Base-by-base conservation (phyloP, 192 early-diverging fungal genomes). In the Coemansia sp. region DNA sequence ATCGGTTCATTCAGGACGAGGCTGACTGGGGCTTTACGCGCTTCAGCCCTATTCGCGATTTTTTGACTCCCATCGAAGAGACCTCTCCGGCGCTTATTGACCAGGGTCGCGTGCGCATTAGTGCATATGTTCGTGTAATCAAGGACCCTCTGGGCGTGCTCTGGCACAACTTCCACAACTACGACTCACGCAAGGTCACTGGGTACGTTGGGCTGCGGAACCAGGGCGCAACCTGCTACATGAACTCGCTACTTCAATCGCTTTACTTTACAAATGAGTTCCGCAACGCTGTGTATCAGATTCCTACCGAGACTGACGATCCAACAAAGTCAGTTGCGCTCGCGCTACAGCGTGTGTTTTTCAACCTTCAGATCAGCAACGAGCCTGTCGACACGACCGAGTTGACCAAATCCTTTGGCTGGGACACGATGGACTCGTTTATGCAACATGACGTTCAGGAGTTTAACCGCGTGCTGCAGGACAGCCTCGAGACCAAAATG, bases 381-480 rank as follows among this genome's bases (percentile, higher is more conserved):
- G 64, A 73, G 19, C 69, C 94, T 6, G 93, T 98, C 37, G 91
- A 85, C 27, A 99, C 97, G 2, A 93, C 84, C 3, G 97, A 98
- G 78, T 79, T 99, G 61, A 99, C 97, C 43, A 89, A 89, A 69
- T 95, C 93, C 0, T 99, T 99, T 86, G 97, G 97, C 23, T 99
- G 97, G 97, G 89, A 96, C 69, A 89, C 93, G 12, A 53, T 88
- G 34, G 97, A 98, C 34, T 87, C 92, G 19, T 99, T 97, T 61
- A 89, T 86, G 84, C 95, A 99, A 80, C 97, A 99, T 65, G 97
- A 99, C 75, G 91, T 98, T n/a, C 94, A 97, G 68, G 95, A 97
- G 71, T 95, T 99, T 64, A 95, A 95, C 73, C 84, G 97, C 46
- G 92, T 97, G 12, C 80, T 99, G 45, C 94, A 95, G 71, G 95